These are phyloP conservation scores for Jamesozyma hellenica DNA, from an alignment of 805 yeast species.

Conservation along the genomic window DNA sequence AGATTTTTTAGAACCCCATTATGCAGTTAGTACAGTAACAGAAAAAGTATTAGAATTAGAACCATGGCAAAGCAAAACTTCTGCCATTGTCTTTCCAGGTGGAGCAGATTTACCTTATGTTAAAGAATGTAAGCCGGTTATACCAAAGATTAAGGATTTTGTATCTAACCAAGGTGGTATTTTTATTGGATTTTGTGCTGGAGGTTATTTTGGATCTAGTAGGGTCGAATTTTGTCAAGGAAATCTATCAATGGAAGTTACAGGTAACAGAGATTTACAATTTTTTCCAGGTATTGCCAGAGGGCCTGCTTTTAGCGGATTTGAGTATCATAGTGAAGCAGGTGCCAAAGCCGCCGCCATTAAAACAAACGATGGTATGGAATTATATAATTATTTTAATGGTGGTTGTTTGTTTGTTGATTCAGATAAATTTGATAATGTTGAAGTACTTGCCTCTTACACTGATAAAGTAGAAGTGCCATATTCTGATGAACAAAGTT, in stretches of 20 bases:
- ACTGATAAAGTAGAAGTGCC: slow-evolving; percentile 45
- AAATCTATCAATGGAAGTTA: slow-evolving; percentile 58
- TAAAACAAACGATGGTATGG: slow-evolving; percentile 30
- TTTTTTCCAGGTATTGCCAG: slow-evolving; percentile 76
- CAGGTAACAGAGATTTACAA: slow-evolving; percentile 72
- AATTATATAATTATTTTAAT: slow-evolving; percentile 48
- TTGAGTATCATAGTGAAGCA: slow-evolving; percentile 60
- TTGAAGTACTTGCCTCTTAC: slow-evolving; percentile 67
- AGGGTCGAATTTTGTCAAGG: slow-evolving; percentile 81
- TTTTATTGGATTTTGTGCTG: slow-evolving; percentile 87
- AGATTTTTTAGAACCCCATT: slow-evolving; percentile 68
- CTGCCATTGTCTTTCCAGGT: slow-evolving; percentile 82
- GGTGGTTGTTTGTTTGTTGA: slow-evolving; percentile 87
- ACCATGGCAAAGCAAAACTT: slow-evolving; percentile 80
- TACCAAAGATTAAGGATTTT: slow-evolving; percentile 48
- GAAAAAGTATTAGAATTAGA: slow-evolving; percentile 56
- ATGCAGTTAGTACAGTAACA: slow-evolving; percentile 70
- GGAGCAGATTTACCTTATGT: slow-evolving; percentile 94
- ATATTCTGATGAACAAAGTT: slow-evolving; percentile 20
- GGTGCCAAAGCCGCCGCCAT: slow-evolving; percentile 62
- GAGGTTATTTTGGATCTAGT: slow-evolving; percentile 75
- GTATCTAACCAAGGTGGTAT: slow-evolving; percentile 73
- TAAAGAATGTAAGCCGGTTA: slow-evolving; percentile 56
- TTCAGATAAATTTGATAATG: slow-evolving; percentile 49
- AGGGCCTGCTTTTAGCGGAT: slow-evolving; percentile 78